Percentiles rank a stretch among this genome's conserved stretches.
phyloP scores from a whole-genome alignment of 176 grass and related monocot genomes.

The Neostapfia colusana region DNA sequence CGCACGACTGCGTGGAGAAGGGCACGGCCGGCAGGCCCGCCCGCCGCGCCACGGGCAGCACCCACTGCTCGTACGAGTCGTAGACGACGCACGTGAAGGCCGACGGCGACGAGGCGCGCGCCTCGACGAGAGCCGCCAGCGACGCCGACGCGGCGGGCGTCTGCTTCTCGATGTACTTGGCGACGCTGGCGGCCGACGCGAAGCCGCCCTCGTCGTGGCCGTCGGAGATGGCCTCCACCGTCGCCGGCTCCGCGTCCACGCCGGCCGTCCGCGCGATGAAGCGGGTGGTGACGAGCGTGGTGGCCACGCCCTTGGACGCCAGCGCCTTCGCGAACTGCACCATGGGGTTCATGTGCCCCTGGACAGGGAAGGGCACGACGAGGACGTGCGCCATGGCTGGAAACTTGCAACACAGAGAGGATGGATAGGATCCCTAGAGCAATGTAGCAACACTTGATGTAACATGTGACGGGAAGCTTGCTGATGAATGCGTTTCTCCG shows the following conservation, averaged over 20 bases:
- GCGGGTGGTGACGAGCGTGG: too few species aligned
- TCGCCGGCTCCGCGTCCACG: conserved; percentile 32
- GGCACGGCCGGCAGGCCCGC: conserved; percentile 18
- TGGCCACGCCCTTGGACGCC: too few species aligned
- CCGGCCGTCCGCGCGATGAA: conserved; percentile 39
- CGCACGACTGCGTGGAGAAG: too few species aligned
- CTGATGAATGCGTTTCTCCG: too few species aligned
- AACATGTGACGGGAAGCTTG: too few species aligned
- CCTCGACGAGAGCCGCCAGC: conserved; percentile 46
- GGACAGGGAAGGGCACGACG: too few species aligned
- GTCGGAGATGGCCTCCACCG: conserved; percentile 59
- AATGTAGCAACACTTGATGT: too few species aligned
- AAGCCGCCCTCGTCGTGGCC: conserved; percentile 59
- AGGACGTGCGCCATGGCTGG: too few species aligned
- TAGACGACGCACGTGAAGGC: conserved; percentile 60
- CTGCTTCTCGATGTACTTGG: conserved; percentile 38
- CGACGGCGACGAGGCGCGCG: background rate
- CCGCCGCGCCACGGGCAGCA: conserved; percentile 15
- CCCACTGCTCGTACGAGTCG: conserved; percentile 57
- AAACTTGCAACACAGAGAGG: too few species aligned
- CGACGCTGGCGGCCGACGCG: conserved; percentile 40
- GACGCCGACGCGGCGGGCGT: conserved; percentile 17
- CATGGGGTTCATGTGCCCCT: too few species aligned
- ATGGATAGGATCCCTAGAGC: too few species aligned
- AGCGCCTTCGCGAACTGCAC: too few species aligned